Conservation (phyloP, 73 alveolate genomes). For the Paramecium caudatum region DNA sequence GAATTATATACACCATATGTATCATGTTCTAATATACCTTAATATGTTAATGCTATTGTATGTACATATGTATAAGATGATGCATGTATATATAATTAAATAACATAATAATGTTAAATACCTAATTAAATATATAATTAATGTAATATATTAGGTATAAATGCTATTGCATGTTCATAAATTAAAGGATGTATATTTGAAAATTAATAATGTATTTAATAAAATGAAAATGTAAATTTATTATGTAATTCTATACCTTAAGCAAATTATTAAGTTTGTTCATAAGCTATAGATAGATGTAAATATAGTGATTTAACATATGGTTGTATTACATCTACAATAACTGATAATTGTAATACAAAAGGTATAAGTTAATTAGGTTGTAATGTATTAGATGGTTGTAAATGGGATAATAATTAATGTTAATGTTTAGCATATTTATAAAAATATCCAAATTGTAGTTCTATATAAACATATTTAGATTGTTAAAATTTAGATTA, state of each 20-base stretch:
- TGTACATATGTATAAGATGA: slow-evolving; percentile 38
- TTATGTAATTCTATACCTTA: neutral
- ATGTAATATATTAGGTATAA: slow-evolving; percentile 23
- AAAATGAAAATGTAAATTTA: neutral
- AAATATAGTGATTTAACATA: slow-evolving; percentile 39
- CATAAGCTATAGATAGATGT: slow-evolving; percentile 14
- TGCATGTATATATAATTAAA: slow-evolving; percentile 42
- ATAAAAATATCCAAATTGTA: neutral
- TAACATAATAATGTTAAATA: neutral
- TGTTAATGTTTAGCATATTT: slow-evolving; percentile 25
- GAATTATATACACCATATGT: neutral
- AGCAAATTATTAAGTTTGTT: slow-evolving; percentile 60
- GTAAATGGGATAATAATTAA: neutral
- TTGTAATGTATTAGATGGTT: slow-evolving; percentile 37
- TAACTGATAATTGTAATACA: slow-evolving; percentile 31
- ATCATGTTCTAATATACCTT: slow-evolving; percentile 9
- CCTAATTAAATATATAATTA: neutral
- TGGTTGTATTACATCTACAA: slow-evolving; percentile 49
- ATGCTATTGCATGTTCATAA: slow-evolving; percentile 31
- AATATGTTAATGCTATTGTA: slow-evolving; percentile 3
- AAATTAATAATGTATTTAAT: neutral
- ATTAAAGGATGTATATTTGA: slow-evolving; percentile 4
- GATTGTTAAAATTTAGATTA: neutral
- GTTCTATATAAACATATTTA: neutral
- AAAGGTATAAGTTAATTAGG: slow-evolving; percentile 33